Base-by-base conservation (phyloP, 805 yeast genomes). In the Metschnikowia henanensis region DNA sequence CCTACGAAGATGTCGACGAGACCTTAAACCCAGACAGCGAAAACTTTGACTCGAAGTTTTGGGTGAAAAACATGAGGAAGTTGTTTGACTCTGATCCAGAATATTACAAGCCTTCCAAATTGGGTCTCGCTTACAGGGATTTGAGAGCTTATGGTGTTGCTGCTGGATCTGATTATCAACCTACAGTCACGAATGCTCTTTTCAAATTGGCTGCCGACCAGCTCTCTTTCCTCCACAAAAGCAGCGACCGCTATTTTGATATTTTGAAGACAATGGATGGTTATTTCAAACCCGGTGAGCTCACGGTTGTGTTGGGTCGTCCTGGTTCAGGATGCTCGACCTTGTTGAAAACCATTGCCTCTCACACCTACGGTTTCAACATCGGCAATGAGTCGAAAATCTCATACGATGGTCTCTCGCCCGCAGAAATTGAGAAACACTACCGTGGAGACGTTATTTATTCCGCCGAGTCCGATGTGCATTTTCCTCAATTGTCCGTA, bases 261-360 rank as follows among this genome's bases (percentile, higher is more conserved):
- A 82, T 78, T 49, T 68, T 78, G 60, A 81, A 81, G 58, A 74
- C 84, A 23, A 81, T 81, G 85, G 86, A 82, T 55, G 89, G 83
- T 15, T 41, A 76, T 4, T 68, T 81, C 43, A 66, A 66, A 39
- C 81, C 87, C 3, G 88, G 89, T 37, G 83, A 81, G 48, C 66
- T 84, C 36, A 75, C 84, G 6, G 84, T 84, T 38, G 89, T 85
- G 9, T 67, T 85, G 35, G 92, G 94, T 45, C 76, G 91, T 62
- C 92, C 92, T 1, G 92, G 92, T 56, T 79, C 88, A n/a, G 89
- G 90, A 51, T 83, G 89, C 60, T 76, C 87, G 3, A 82, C 89
- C 0, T 65, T 83, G 38, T 66, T 83, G 54, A 82, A 82, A 53
- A 75, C 85, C 3, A 67, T 84, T 51, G 79, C 89, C 10, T 83